Evolutionary conservation across 2,329 filamentous ascomycete species (phyloP).

Genomic region (Trichoderma koningiopsis): DNA sequence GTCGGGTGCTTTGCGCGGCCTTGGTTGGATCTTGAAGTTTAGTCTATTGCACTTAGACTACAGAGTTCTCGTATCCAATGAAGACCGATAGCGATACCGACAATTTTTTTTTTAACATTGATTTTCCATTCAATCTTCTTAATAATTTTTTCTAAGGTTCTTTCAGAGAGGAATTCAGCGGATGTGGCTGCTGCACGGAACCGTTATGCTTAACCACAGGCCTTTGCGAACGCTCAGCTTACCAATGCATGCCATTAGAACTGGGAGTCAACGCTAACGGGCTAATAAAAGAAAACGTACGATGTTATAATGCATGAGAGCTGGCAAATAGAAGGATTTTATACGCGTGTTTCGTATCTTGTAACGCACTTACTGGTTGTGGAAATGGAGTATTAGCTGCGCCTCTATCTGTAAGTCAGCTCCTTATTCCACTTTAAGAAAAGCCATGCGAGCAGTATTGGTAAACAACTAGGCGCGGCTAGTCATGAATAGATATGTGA

Average conservation of each 20-base stretch:
- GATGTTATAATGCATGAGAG: background rate
- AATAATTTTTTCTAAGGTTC: too few relatives aligned
- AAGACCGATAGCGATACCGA: background rate
- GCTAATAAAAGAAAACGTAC: background rate
- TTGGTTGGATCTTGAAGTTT: background rate
- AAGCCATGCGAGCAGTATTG: background rate
- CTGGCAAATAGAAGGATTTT: background rate
- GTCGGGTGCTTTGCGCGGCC: background rate
- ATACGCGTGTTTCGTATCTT: background rate
- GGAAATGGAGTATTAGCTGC: background rate
- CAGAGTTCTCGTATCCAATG: background rate
- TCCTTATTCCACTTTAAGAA: background rate
- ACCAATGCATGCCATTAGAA: background rate
- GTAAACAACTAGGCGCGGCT: background rate
- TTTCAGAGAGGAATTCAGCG: background rate
- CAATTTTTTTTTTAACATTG: too few relatives aligned
- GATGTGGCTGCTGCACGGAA: background rate
- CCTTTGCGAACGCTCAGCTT: background rate
- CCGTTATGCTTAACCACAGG: background rate
- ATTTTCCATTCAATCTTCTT: too few relatives aligned
- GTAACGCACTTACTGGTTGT: background rate
- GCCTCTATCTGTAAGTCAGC: constrained; percentile 1
- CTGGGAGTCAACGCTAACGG: background rate
- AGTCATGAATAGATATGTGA: background rate
- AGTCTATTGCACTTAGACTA: background rate